These are phyloP conservation scores for Cucurbita pepo DNA, from an alignment of 306 rosid genomes.

Conservation along the genomic window DNA sequence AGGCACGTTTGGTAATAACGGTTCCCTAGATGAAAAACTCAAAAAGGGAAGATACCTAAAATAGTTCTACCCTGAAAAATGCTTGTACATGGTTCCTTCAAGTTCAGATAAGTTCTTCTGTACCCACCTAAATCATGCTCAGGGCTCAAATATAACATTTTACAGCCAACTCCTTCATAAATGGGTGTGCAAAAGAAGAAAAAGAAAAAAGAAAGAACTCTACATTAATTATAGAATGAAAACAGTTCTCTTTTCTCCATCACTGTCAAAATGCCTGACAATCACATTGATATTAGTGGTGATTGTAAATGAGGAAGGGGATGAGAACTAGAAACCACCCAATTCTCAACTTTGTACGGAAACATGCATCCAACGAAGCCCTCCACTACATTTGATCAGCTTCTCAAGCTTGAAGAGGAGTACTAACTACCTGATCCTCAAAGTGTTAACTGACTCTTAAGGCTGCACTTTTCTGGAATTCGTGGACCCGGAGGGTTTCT, in stretches of 20 bases:
- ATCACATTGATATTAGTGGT: not conserved
- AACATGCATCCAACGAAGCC: not conserved
- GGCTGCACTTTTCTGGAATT: not conserved
- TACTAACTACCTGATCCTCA: not conserved
- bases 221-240: not conserved
- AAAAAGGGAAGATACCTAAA: too few relatives aligned
- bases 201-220: not conserved
- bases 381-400: not conserved
- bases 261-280: not conserved
- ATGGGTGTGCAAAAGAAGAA: not conserved
- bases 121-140: not conserved
- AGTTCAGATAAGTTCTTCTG: too few relatives aligned
- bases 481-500: not conserved
- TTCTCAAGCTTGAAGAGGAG: not conserved
- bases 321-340: not conserved
- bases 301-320: not conserved
- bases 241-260: not conserved
- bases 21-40: too few relatives aligned
- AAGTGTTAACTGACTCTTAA: not conserved
- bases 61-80: too few relatives aligned
- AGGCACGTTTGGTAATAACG: too few relatives aligned
- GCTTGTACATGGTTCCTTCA: too few relatives aligned
- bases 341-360: not conserved
- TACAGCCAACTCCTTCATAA: not conserved
- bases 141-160: not conserved